These are phyloP conservation scores for Cichorium intybus DNA, from an alignment of 140 eudicot genomes.

Conservation along the genomic window DNA sequence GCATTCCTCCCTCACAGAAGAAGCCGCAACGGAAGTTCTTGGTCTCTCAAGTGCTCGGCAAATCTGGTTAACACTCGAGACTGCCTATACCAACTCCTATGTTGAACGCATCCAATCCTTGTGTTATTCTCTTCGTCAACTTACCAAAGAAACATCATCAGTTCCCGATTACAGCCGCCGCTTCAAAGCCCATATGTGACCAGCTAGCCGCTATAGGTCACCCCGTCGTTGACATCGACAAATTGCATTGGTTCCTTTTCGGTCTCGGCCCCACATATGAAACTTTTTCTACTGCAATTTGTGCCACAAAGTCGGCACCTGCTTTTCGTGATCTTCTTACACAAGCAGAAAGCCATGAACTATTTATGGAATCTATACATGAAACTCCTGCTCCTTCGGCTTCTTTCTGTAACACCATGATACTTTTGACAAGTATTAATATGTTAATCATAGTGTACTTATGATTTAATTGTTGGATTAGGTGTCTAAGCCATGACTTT, in stretches of 20 bases:
- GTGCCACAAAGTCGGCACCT: background rate
- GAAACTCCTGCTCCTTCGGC: background rate
- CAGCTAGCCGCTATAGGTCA: no score
- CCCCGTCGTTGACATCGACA: no score
- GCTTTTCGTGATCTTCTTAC: background rate
- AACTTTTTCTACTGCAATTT: background rate
- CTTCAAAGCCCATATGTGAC: background rate
- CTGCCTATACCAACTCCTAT: background rate
- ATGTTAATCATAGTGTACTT: no score
- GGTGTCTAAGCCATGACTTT: no score
- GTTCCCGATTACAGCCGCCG: background rate
- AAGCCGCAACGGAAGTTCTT: background rate
- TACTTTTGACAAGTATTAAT: no score
- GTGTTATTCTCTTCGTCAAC: background rate
- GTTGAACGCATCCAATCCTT: background rate
- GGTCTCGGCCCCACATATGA: background rate
- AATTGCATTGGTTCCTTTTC: background rate
- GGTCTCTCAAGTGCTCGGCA: background rate
- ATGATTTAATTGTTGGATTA: no score
- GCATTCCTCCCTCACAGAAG: background rate
- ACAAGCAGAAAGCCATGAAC: background rate
- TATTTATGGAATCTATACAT: background rate
- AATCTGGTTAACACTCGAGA: background rate
- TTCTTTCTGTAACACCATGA: no score
- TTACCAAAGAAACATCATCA: background rate